Evolutionary conservation across 2,329 filamentous ascomycete genomes (phyloP).

Genomic region (Aureobasidium melanogenum): DNA sequence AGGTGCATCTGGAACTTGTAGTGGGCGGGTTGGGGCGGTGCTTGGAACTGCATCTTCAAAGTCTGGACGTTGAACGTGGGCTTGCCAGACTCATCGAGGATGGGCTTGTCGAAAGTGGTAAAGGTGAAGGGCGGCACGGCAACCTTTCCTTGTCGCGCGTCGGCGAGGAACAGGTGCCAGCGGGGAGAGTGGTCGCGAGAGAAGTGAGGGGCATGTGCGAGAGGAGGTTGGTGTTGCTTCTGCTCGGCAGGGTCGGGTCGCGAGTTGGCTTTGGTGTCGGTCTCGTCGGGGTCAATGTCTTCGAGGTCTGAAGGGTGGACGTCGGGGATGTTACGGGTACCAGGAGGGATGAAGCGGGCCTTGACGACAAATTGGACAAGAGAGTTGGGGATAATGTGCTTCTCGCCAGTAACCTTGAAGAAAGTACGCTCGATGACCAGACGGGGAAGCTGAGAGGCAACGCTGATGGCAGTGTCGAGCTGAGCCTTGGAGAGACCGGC

Average conservation of each 20-base stretch:
- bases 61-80: conserved; percentile 95
- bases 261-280: conserved; percentile 70
- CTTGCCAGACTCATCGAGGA: conserved; percentile 69
- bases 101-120: conserved; percentile 79
- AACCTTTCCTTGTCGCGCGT: conserved; percentile 90
- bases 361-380: conserved; percentile 93
- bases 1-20: conserved; percentile 94
- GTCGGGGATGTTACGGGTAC: conserved; percentile 62
- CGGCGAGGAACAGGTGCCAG: conserved; percentile 92
- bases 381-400: conserved; percentile 81
- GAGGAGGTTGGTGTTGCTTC: conserved; percentile 62
- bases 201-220: conserved; percentile 87
- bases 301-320: conserved; percentile 73
- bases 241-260: conserved; percentile 59
- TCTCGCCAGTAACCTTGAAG: conserved; percentile 97
- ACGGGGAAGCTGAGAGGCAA: conserved; percentile 76
- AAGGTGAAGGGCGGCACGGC: conserved; percentile 97
- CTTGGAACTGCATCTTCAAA: conserved; percentile 92
- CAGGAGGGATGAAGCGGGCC: conserved; percentile 84
- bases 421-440: conserved; percentile 85
- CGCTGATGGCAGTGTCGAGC: conserved; percentile 64
- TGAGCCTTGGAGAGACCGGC: conserved; percentile 64
- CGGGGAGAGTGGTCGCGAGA: conserved; percentile 79
- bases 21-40: conserved; percentile 81
- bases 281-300: conserved; percentile 86